These are phyloP conservation scores for Climacium dendroides DNA, from an alignment of 225 moss, liverwort and hornwort species.

Conservation along the genomic window DNA sequence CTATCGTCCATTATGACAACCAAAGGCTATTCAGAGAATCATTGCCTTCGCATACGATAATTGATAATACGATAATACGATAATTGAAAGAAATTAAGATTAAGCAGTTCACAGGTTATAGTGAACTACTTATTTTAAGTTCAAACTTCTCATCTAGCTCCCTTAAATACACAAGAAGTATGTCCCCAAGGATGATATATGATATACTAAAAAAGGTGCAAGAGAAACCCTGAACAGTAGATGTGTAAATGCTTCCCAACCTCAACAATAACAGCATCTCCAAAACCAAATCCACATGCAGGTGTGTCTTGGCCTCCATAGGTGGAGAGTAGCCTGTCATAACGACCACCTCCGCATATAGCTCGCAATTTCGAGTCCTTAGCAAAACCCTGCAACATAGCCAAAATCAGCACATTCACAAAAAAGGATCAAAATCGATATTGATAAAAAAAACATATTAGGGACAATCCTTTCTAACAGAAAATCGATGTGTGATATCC, in stretches of 20 bases:
- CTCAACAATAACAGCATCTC: constrained; percentile 96
- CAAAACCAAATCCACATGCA: constrained; percentile 96
- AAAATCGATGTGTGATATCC: background rate
- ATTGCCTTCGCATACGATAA: background rate
- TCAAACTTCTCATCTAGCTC: background rate
- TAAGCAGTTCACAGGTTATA: background rate
- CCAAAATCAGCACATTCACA: background rate
- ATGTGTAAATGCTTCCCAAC: constrained; percentile 5
- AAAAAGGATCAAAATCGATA: background rate
- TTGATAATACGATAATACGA: too few relatives aligned
- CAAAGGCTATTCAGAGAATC: background rate
- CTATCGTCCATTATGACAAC: background rate
- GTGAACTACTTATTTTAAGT: background rate
- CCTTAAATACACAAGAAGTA: background rate
- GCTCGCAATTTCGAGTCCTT: constrained; percentile 67
- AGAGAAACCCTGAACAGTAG: background rate
- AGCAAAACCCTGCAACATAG: constrained; percentile 59
- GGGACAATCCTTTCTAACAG: background rate
- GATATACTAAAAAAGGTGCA: background rate
- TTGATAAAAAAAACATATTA: background rate
- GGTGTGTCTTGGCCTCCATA: constrained; percentile 83
- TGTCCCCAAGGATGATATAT: background rate
- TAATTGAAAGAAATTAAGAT: background rate
- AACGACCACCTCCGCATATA: constrained; percentile 93
- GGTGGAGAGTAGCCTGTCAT: constrained; percentile 85